A percentile compares a stretch with the other conserved stretches of the same genome.
Evolutionary conservation across 768 basidiomycete genomes (phyloP).

Genomic region (Suillus fuscotomentosus): DNA sequence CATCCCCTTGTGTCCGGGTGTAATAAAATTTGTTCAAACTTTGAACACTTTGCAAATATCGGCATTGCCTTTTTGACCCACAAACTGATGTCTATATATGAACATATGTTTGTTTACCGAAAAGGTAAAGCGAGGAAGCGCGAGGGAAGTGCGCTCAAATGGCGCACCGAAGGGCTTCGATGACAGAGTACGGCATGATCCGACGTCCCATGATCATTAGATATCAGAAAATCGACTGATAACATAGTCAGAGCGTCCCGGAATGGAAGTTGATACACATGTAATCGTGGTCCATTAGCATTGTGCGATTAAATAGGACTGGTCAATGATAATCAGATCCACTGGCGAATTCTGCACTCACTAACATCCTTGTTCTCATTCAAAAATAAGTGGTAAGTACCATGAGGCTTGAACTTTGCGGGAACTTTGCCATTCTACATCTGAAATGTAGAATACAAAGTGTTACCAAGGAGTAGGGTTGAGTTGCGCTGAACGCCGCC

Average conservation of each 20-base stretch:
- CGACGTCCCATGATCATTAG: conserved; percentile 19
- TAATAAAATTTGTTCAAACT: conserved; percentile 3
- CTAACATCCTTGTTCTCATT: neutral
- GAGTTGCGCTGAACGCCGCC: no score
- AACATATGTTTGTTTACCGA: conserved; percentile 22
- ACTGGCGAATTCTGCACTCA: neutral
- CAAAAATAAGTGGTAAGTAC: conserved; percentile 7
- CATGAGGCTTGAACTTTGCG: neutral
- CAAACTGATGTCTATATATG: conserved; percentile 23
- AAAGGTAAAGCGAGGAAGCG: conserved; percentile 15
- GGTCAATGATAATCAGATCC: neutral
- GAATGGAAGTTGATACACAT: neutral
- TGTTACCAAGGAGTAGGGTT: conserved; percentile 8
- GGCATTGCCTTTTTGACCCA: conserved; percentile 23
- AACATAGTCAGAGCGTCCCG: neutral
- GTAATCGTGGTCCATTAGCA: no score
- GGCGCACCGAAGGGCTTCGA: conserved; percentile 1
- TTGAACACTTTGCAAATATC: conserved; percentile 11
- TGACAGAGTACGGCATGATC: conserved; percentile 9
- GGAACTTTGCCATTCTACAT: neutral
- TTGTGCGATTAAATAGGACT: neutral
- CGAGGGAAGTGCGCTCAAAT: neutral
- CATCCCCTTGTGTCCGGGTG: conserved; percentile 24
- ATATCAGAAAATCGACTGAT: conserved; percentile 6
- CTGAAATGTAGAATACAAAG: conserved; percentile 22